Base-by-base conservation (phyloP, 2,329 filamentous ascomycete genomes). In the Phyllosticta citribraziliensis region DNA sequence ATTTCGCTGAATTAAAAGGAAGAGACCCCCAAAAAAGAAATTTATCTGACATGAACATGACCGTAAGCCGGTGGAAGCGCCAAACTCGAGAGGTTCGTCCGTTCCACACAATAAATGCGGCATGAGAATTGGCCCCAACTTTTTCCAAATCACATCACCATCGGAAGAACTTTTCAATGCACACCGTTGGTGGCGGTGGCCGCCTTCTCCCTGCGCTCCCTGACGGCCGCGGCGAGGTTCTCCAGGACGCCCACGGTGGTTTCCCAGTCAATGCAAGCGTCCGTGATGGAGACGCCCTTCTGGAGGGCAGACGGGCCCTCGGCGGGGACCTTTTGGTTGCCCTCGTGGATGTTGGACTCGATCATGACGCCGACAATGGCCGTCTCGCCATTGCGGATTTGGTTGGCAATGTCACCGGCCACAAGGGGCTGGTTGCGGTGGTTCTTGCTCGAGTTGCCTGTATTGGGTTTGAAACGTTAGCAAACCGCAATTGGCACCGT, bases 361-460 rank as follows among this genome's bases (percentile, higher is more conserved):
- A 99, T 96, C 93, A 99, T 99, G 72, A 97, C 91, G 73, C 92
- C 94, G 66, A 97, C 84, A 69, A 99, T 96, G 66, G 85, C 87
- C 63, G 84, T 87, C 79, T 99, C 90, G 63, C 93, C 93, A 66
- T 88, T 86, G 57, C 88, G 86, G 65, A 99, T 82, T 79, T 99
- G 93, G 60, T 96, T 89, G 33, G 83, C 88, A 64, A 99, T 80
- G 58, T 81, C 82, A 73, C 88, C 84, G 65, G 93, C 91, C 53
- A 97, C 93, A 78, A 93, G 88, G 69, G 94, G 94, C 79, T 99
- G 93, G 78, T 99, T 99, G 70, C 88, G 87, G 80, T 97, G 93
- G 80, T 97, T 86, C 80, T 99, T 99, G 76, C 88, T 90, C 20
- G 93, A 97, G 81, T 99, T 99, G 61, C 94, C 88, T 91, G 62